Evolutionary conservation across 164 flowering plant genomes (phyloP), one percentile per base, ranked within the genome.

Genomic region (Malania oleifera): DNA sequence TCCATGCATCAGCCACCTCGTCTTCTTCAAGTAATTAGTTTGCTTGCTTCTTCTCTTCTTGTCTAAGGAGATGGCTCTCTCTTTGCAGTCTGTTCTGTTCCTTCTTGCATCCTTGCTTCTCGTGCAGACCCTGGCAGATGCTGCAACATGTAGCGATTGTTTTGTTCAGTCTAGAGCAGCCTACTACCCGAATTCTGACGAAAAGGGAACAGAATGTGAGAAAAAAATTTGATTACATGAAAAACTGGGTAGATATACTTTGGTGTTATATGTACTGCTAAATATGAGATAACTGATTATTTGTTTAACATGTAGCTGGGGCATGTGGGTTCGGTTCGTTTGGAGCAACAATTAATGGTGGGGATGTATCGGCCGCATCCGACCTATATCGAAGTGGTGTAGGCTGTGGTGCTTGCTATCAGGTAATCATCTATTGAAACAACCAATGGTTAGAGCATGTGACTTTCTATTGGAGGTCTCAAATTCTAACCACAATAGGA

Each of bases 331-430:
- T 57, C 46, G 96, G 96, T 11, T 43, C 81, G 3, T 85, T 83
- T 65, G 96, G 98, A 52, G 90, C 90, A n/a, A 85, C 74, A 15
- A 65, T 89, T 29, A 91, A 89, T 37, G 89, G 78, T 15, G 98
- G 95, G 15, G 85, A 91, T 70, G 96, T 89, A 13, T 77, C 95
- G 0, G 87, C 98, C 2, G 95, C 90, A 52, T 86, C 91, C 20
- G 76, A 73, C 15, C 95, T 89, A 43, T 91, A 80, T 52, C 70
- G 89, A 24, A 53, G 69, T 57, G 96, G 98, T 28, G 70, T 83
- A 35, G 98, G 98, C 23, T 89, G 96, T 54, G 98, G 96, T 18
- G 88, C 95, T 40, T 91, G 98, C 67, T 89, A 86, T 68, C 96
- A 91, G 85, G 97, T 80, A 52, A 71, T 12, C 3, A 24, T 8